These are phyloP conservation scores for Globisporangium middletonii DNA, from an alignment of 352 stramenopile species.

Conservation along the genomic window DNA sequence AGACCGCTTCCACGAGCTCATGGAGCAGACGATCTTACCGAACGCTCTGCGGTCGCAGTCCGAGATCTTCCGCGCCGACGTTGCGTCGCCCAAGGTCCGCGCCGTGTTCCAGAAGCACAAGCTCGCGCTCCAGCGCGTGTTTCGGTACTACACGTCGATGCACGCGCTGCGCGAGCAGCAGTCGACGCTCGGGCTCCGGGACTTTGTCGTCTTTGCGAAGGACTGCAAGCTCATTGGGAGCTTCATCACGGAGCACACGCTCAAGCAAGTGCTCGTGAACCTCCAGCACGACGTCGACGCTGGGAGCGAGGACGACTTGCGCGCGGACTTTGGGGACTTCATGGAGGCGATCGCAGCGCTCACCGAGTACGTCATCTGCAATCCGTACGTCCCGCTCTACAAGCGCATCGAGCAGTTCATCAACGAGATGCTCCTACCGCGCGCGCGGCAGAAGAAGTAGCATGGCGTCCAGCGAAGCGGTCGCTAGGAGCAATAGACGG, in stretches of 20 bases:
- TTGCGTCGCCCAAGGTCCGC: slow-evolving; percentile 59
- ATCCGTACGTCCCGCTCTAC: slow-evolving; percentile 68
- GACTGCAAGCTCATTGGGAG: slow-evolving; percentile 73
- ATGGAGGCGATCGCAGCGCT: slow-evolving; percentile 66
- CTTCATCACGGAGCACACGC: slow-evolving; percentile 73
- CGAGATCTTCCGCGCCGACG: slow-evolving; percentile 68
- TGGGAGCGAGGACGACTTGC: slow-evolving; percentile 31
- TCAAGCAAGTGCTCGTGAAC: slow-evolving; percentile 75
- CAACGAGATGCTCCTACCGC: slow-evolving; percentile 63
- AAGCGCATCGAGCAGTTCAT: slow-evolving; percentile 78
- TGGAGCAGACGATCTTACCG: slow-evolving; percentile 62
- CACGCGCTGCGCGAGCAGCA: slow-evolving; percentile 65
- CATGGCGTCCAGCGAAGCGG: no score
- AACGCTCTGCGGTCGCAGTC: slow-evolving; percentile 64
- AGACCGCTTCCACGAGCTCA: slow-evolving; percentile 56
- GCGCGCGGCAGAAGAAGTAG: slow-evolving; percentile 69
- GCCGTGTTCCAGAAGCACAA: slow-evolving; percentile 77
- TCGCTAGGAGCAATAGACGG: no score
- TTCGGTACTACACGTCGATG: slow-evolving; percentile 81
- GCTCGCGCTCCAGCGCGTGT: slow-evolving; percentile 54
- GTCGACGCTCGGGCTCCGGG: slow-evolving; percentile 58
- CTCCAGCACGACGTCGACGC: slow-evolving; percentile 50
- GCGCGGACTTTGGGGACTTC: slow-evolving; percentile 63
- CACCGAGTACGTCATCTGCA: slow-evolving; percentile 75
- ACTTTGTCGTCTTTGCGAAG: slow-evolving; percentile 54